A percentile compares a stretch with the other conserved stretches of the same genome.
Conservation (phyloP, 177 flowering plant species). For the Tripterygium wilfordii region DNA sequence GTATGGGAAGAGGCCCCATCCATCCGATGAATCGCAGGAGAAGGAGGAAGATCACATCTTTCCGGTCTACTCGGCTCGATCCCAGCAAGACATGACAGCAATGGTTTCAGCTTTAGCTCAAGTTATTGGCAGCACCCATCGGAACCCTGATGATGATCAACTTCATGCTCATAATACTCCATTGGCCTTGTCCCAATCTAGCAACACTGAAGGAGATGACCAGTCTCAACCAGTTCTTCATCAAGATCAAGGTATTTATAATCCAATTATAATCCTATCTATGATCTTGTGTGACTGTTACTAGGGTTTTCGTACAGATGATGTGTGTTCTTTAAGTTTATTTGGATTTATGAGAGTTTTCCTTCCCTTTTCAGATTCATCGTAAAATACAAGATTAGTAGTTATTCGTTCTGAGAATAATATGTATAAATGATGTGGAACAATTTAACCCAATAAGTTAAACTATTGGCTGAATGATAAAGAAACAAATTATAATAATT, state of each 20-base stretch:
- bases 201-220: background rate
- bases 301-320: background rate
- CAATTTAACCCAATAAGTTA: too few relatives aligned
- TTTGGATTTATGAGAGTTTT: too few relatives aligned
- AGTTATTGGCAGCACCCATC: constrained; percentile 41
- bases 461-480: too few relatives aligned
- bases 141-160: constrained; percentile 1
- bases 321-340: too few relatives aligned
- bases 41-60: constrained; percentile 22
- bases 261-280: background rate
- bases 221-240: constrained; percentile 10
- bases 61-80: constrained; percentile 44
- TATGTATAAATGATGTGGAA: too few relatives aligned
- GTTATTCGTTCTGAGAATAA: too few relatives aligned
- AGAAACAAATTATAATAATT: too few relatives aligned
- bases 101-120: constrained; percentile 80
- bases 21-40: constrained; percentile 20
- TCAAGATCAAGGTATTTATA: constrained; percentile 21
- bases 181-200: background rate
- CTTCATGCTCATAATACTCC: constrained; percentile 6
- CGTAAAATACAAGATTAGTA: too few relatives aligned
- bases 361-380: too few relatives aligned
- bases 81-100: constrained; percentile 62
- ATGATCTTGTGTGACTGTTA: background rate
- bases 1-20: constrained; percentile 36